phyloP scores from a whole-genome alignment of 495 filamentous ascomycete species.

The Jackrogersella minutella region DNA sequence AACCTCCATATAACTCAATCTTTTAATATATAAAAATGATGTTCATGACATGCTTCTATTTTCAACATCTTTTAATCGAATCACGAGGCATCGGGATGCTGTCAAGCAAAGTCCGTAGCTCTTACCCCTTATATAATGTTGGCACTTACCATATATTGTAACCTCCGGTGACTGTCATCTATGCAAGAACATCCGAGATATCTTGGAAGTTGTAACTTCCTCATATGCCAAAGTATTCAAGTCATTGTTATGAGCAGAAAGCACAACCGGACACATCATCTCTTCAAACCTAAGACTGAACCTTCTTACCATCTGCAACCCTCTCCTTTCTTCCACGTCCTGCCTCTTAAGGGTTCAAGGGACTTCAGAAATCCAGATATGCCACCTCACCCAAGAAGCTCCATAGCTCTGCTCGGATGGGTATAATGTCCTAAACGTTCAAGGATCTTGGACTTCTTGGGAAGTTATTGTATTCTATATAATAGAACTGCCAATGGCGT shows the following conservation, averaged over 20 bases:
- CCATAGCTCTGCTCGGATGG: slow-evolving; percentile 11
- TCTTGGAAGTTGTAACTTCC: background rate
- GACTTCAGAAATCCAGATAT: background rate
- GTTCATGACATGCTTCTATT: too few relatives aligned
- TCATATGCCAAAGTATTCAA: too few relatives aligned
- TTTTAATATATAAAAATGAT: too few relatives aligned
- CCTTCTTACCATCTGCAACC: too few relatives aligned
- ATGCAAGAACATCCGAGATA: too few relatives aligned
- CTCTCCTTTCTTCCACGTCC: too few relatives aligned
- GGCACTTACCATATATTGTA: background rate
- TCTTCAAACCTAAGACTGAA: too few relatives aligned
- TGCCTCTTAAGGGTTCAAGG: too few relatives aligned
- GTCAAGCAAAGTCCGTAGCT: background rate
- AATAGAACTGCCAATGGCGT: slow-evolving; percentile 24
- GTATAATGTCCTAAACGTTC: slow-evolving; percentile 16
- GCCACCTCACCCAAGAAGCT: background rate
- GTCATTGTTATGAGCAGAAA: too few relatives aligned
- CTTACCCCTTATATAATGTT: background rate
- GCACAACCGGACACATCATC: too few relatives aligned
- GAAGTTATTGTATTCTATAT: slow-evolving; percentile 35
- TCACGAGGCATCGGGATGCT: background rate
- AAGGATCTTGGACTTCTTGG: slow-evolving; percentile 38
- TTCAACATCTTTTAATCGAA: too few relatives aligned
- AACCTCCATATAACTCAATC: too few relatives aligned
- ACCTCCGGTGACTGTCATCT: background rate